A percentile compares a stretch with the other conserved stretches of the same genome.
Evolutionary conservation across 306 rosid genomes (phyloP).

Genomic region (Trifolium pratense): DNA sequence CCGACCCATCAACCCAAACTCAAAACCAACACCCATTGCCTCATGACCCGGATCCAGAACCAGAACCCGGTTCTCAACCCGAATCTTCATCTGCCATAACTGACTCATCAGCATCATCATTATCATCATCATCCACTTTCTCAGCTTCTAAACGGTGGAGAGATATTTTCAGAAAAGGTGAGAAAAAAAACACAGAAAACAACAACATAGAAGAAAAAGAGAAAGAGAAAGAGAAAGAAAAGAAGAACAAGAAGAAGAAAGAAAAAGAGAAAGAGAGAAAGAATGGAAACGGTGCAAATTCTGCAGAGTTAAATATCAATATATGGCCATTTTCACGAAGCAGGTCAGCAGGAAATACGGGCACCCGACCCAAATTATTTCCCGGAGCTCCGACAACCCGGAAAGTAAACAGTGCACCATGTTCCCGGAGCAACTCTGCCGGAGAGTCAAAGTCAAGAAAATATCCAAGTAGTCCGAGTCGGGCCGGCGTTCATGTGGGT

Average conservation of each 20-base stretch:
- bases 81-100: slow-evolving; percentile 40
- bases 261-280: slow-evolving; percentile 61
- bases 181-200: slow-evolving; percentile 53
- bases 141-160: slow-evolving; percentile 86
- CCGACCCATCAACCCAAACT: slow-evolving; percentile 22
- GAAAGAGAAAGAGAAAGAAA: slow-evolving; percentile 42
- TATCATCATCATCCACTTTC: slow-evolving; percentile 47
- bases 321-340: slow-evolving; percentile 95
- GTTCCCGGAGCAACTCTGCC: slow-evolving; percentile 93
- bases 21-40: slow-evolving; percentile 10
- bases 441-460: slow-evolving; percentile 90
- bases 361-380: slow-evolving; percentile 61
- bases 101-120: slow-evolving; percentile 18
- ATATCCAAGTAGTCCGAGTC: slow-evolving; percentile 89
- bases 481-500: slow-evolving; percentile 79
- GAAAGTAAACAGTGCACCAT: slow-evolving; percentile 92
- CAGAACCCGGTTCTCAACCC: slow-evolving; percentile 39
- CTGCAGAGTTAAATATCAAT: slow-evolving; percentile 88
- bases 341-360: slow-evolving; percentile 86
- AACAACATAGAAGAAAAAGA: slow-evolving; percentile 36
- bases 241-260: slow-evolving; percentile 46
- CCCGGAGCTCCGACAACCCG: slow-evolving; percentile 63
- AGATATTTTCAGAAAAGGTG: slow-evolving; percentile 72
- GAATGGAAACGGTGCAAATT: slow-evolving; percentile 43
- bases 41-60: slow-evolving; percentile 40